A percentile compares a stretch with the other conserved stretches of the same genome.
Conservation (phyloP, 352 stramenopile genomes). For the Phytophthora foliorum region DNA sequence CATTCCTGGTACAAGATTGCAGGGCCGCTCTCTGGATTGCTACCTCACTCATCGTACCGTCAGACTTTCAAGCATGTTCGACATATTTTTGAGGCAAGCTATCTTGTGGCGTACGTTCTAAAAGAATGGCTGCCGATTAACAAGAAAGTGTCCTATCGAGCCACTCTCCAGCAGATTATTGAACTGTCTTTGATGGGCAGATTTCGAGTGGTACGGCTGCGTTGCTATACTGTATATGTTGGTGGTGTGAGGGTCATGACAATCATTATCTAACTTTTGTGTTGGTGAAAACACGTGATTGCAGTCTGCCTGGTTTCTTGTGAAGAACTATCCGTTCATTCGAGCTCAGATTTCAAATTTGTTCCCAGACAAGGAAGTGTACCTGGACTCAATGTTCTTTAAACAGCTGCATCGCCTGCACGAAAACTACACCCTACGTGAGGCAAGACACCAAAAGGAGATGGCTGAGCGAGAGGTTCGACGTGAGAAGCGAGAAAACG, state of each 20-base stretch:
- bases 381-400: slow-evolving; percentile 89
- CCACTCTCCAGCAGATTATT: slow-evolving; percentile 85
- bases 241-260: slow-evolving; percentile 11
- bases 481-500: slow-evolving; percentile 67
- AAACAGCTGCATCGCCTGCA: slow-evolving; percentile 81
- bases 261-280: slow-evolving; percentile 37
- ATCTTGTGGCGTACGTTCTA: slow-evolving; percentile 86
- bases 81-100: slow-evolving; percentile 85
- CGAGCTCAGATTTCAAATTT: slow-evolving; percentile 80
- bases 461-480: slow-evolving; percentile 69
- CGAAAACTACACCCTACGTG: slow-evolving; percentile 69
- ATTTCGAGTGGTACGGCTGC: slow-evolving; percentile 75
- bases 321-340: slow-evolving; percentile 89
- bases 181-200: slow-evolving; percentile 75
- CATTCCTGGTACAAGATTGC: slow-evolving; percentile 90
- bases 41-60: slow-evolving; percentile 79
- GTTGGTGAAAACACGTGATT: slow-evolving; percentile 19
- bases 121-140: slow-evolving; percentile 90
- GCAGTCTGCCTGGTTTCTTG: slow-evolving; percentile 85
- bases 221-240: slow-evolving; percentile 6
- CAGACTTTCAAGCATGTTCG: slow-evolving; percentile 79
- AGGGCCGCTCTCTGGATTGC: slow-evolving; percentile 75
- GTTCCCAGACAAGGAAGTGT: slow-evolving; percentile 78
- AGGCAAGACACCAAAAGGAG: slow-evolving; percentile 66
- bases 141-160: slow-evolving; percentile 87